Base-by-base conservation (phyloP, 2,329 filamentous ascomycete species). In the Penicillium sp. region DNA sequence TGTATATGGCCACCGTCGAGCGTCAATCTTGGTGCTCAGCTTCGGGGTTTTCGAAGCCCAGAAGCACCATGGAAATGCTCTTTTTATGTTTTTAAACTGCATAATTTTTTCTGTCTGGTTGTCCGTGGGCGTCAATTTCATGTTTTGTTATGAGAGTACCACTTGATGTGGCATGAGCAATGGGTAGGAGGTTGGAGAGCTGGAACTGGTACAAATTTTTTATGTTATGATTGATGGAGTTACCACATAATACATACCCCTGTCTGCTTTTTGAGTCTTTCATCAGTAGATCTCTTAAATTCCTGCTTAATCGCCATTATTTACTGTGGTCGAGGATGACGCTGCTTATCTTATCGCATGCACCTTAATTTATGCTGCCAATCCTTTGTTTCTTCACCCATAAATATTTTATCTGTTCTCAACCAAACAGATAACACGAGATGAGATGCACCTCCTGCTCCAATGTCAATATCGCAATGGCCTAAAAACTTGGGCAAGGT, bases 201-300 rank as follows among this genome's bases (percentile, higher is more conserved):
- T 38, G 42, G 48, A 26, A 46, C 42, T 46, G 21, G 48, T 51
- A 51, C n/a, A 18, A 14, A 7, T 52, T 16, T 56, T 56, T 56
- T 47, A 28, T 47, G 42, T 53, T 52, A 14, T 53, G 48, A 48
- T 45, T 47, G 49, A 40, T 43, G 43, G 49, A 16, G 21, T 26
- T 52, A 42, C 33, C 49, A 48, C 40, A 46, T 18, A 53, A 57
- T 52, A 47, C 55, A 52, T 52, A 57, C 55, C 55, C 55, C 23
- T 52, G 23, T 48, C 45, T 45, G 28, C 21, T 38, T 57, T 33
- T 52, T 46, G 28, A 35, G n/a, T 9, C 35, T 23, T 21, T 43
- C 9, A 18, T n/a, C 20, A 21, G 12, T 40, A 20, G n/a, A 40
- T 43, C 20, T 8, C 14, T 20, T 21, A 21, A 18, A 43, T 18